phyloP scores from a whole-genome alignment of 140 eudicot species.

The Bidens hawaiensis region DNA sequence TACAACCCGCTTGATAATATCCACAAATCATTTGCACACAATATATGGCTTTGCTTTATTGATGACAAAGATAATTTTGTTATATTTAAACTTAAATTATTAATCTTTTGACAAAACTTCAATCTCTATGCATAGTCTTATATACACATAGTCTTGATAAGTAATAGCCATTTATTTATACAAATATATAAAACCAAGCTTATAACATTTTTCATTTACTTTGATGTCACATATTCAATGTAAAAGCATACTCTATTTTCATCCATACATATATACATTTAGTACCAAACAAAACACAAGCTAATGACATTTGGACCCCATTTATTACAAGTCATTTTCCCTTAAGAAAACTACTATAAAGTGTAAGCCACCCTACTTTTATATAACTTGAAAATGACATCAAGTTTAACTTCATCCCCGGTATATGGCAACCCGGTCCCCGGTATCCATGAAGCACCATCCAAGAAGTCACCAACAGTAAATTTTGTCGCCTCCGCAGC shows the following conservation, averaged over 20 bases:
- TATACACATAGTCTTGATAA: neutral
- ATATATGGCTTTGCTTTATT: too few relatives aligned
- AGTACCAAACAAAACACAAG: constrained; percentile 24
- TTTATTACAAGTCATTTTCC: constrained; percentile 28
- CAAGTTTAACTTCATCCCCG: constrained; percentile 26
- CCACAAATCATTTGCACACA: too few relatives aligned
- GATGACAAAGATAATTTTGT: too few relatives aligned
- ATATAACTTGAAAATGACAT: constrained; percentile 27
- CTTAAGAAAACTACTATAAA: constrained; percentile 10
- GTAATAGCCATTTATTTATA: neutral
- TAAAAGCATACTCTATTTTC: constrained; percentile 17
- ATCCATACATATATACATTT: constrained; percentile 21
- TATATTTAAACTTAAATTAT: neutral
- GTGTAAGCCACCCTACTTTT: constrained; percentile 12
- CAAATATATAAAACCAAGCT: neutral
- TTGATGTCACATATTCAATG: neutral
- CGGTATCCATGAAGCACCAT: constrained; percentile 67
- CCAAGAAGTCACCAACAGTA: constrained; percentile 63
- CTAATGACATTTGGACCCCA: constrained; percentile 18
- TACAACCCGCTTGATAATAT: too few relatives aligned
- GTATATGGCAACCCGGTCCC: constrained; percentile 59
- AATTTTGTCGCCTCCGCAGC: constrained; percentile 50
- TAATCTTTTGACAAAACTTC: neutral
- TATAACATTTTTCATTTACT: neutral
- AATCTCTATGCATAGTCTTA: neutral